A percentile compares a stretch with the other conserved stretches of the same genome.
Evolutionary conservation across 192 early-diverging fungal species (phyloP).

Genomic region (Funneliformis geosporum): DNA sequence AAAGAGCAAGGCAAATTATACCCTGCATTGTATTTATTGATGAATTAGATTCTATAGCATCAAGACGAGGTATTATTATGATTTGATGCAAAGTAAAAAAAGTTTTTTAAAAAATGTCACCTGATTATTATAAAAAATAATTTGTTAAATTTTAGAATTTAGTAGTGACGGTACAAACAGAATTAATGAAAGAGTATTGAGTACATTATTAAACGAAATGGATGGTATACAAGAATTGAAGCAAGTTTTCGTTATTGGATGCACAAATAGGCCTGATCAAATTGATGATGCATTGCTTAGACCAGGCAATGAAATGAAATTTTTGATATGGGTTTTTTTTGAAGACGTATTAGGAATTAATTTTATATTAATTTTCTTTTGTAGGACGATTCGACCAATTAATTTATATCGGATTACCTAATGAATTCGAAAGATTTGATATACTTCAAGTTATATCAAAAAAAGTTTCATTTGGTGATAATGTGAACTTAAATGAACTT

Average conservation of each 20-base stretch:
- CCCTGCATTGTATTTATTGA: slow-evolving; percentile 95
- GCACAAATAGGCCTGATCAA: slow-evolving; percentile 86
- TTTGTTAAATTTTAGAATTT: slow-evolving; percentile 41
- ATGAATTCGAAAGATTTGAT: slow-evolving; percentile 55
- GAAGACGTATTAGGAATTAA: background rate
- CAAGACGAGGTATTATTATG: slow-evolving; percentile 62
- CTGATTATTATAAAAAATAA: background rate
- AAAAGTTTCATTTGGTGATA: slow-evolving; percentile 56
- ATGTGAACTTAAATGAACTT: slow-evolving; percentile 52
- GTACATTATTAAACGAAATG: slow-evolving; percentile 96
- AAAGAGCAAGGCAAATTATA: slow-evolving; percentile 75
- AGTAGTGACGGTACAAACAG: slow-evolving; percentile 66
- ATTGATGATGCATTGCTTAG: slow-evolving; percentile 85
- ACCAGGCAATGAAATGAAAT: slow-evolving; percentile 52
- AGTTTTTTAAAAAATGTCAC: background rate
- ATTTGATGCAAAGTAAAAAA: background rate
- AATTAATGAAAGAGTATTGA: slow-evolving; percentile 86
- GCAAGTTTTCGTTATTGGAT: slow-evolving; percentile 85
- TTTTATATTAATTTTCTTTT: slow-evolving; percentile 3
- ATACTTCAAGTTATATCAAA: slow-evolving; percentile 71
- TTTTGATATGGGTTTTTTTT: background rate
- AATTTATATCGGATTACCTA: slow-evolving; percentile 69
- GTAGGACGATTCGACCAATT: slow-evolving; percentile 87
- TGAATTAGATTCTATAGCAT: slow-evolving; percentile 89
- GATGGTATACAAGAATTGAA: slow-evolving; percentile 89